Conservation (phyloP, 108 stramenopile species). For the Aurantiochytrium sp. region DNA sequence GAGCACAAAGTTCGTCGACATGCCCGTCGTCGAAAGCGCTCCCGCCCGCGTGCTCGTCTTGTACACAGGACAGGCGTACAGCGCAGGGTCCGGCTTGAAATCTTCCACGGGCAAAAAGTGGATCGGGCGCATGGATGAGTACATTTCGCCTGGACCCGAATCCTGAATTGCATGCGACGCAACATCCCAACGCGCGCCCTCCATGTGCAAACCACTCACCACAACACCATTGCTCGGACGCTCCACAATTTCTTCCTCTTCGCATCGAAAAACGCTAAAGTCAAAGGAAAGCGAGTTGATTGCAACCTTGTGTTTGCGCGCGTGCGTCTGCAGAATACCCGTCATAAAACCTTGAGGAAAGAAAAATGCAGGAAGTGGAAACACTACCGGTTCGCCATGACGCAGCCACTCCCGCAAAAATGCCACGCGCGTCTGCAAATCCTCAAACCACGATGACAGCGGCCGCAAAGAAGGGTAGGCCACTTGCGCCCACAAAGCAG, state of each 20-base stretch:
- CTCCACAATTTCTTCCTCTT: background rate
- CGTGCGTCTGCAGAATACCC: conserved; percentile 52
- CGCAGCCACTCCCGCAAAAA: conserved; percentile 44
- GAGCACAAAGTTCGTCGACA: conserved; percentile 60
- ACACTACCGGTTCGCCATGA: conserved; percentile 32
- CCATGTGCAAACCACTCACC: conserved; percentile 29
- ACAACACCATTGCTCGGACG: background rate
- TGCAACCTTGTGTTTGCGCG: conserved; percentile 39
- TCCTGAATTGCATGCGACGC: background rate
- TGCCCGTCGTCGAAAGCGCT: conserved; percentile 60
- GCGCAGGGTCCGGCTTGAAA: background rate
- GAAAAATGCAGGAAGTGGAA: conserved; percentile 52
- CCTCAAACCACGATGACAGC: conserved; percentile 41
- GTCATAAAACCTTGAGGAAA: conserved; percentile 61
- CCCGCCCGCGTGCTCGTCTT: conserved; percentile 57
- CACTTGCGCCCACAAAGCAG: conserved; percentile 37
- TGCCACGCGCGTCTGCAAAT: conserved; percentile 39
- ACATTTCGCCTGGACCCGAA: conserved; percentile 46
- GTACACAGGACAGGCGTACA: conserved; percentile 59
- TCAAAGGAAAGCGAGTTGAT: conserved; percentile 53
- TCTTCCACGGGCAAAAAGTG: conserved; percentile 41
- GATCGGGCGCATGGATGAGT: conserved; percentile 43
- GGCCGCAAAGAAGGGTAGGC: conserved; percentile 55
- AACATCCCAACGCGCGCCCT: conserved; percentile 23
- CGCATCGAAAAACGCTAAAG: conserved; percentile 22